These are phyloP conservation scores for Penicillium expansum DNA, from an alignment of 2,329 filamentous ascomycete genomes.

Conservation along the genomic window DNA sequence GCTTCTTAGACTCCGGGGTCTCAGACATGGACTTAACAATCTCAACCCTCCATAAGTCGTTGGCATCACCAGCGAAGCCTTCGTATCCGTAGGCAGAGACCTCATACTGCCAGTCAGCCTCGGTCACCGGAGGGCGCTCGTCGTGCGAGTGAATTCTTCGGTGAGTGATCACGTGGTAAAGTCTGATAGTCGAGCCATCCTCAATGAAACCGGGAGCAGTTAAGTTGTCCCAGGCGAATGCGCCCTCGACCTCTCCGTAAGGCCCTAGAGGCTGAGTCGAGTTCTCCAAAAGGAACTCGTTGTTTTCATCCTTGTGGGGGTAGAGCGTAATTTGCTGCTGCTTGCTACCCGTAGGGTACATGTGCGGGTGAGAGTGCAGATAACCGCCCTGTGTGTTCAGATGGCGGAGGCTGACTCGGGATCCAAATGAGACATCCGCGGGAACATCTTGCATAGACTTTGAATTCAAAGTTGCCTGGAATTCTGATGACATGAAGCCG, in stretches of 20 bases:
- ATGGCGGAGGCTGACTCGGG: slow-evolving; percentile 80
- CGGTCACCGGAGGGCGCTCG: slow-evolving; percentile 78
- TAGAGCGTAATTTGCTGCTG: slow-evolving; percentile 98
- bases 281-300: slow-evolving; percentile 90
- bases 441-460: slow-evolving; percentile 96
- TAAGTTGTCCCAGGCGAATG: slow-evolving; percentile 76
- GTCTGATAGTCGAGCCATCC: slow-evolving; percentile 74
- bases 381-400: slow-evolving; percentile 98
- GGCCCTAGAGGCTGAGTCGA: slow-evolving; percentile 83
- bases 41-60: slow-evolving; percentile 91
- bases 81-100: slow-evolving; percentile 97
- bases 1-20: slow-evolving; percentile 72
- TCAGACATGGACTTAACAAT: slow-evolving; percentile 89
- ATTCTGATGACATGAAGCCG: slow-evolving; percentile 99
- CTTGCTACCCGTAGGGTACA: slow-evolving; percentile 97
- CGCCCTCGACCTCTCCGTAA: slow-evolving; percentile 76
- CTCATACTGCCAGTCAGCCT: slow-evolving; percentile 93
- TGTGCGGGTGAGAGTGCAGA: slow-evolving; percentile 91
- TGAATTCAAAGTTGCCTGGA: slow-evolving; percentile 93
- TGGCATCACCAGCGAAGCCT: slow-evolving; percentile 93
- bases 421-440: slow-evolving; percentile 86
- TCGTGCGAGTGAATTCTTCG: slow-evolving; percentile 93
- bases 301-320: slow-evolving; percentile 99
- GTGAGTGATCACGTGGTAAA: slow-evolving; percentile 81
- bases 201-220: slow-evolving; percentile 64